Conservation (phyloP, 176 grass and related monocot species). For the Oryza coarctata region DNA sequence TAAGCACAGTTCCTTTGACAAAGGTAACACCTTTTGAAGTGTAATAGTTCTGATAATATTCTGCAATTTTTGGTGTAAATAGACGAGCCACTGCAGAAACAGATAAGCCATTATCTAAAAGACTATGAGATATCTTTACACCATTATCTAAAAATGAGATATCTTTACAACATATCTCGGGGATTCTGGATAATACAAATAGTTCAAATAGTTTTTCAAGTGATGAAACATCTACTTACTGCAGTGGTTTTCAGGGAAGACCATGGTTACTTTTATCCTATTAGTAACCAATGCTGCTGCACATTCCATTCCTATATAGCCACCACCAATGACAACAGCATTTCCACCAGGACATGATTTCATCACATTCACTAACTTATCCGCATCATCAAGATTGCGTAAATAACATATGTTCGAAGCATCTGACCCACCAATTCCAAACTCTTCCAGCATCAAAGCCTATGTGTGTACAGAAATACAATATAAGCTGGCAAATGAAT, state of each 20-base stretch:
- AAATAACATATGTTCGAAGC: conserved; percentile 91
- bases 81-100: conserved; percentile 71
- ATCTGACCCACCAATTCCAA: conserved; percentile 74
- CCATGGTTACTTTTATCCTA: conserved; percentile 82
- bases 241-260: conserved; percentile 95
- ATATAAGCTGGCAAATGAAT: neutral
- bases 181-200: neutral
- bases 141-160: neutral
- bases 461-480: conserved; percentile 40
- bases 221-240: conserved; percentile 50
- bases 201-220: neutral
- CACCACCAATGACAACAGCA: conserved; percentile 94
- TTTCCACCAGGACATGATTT: conserved; percentile 64
- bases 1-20: conserved; percentile 81
- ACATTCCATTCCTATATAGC: conserved; percentile 97
- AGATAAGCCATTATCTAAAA: neutral
- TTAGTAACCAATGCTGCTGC: conserved; percentile 87
- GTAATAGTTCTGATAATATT: conserved; percentile 91
- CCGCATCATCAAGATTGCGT: conserved; percentile 66
- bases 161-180: neutral
- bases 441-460: conserved; percentile 93
- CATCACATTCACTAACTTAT: conserved; percentile 75
- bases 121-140: conserved; percentile 1
- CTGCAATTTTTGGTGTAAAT: conserved; percentile 86
- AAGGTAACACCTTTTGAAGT: conserved; percentile 76